Percentiles rank a stretch among this genome's conserved stretches.
Conservation (phyloP, 2,329 filamentous ascomycete species). For the Trichoderma harzianum region DNA sequence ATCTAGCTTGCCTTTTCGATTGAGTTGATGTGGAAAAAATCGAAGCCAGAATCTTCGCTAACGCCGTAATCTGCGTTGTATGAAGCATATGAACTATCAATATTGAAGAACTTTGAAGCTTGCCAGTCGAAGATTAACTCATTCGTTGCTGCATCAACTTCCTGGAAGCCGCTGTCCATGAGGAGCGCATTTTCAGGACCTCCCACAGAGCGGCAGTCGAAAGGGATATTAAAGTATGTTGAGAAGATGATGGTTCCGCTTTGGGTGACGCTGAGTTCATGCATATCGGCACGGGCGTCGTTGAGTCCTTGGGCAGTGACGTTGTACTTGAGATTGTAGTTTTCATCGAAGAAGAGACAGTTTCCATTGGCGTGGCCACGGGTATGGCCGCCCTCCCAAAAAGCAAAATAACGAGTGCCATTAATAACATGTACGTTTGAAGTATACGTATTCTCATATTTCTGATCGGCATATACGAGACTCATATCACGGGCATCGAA, state of each 20-base stretch:
- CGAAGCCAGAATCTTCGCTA: neutral
- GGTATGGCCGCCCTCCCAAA: constrained; percentile 4
- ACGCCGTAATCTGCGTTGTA: neutral
- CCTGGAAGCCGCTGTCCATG: constrained; percentile 10
- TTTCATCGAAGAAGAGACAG: constrained; percentile 8
- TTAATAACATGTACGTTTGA: neutral
- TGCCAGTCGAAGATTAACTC: constrained; percentile 3
- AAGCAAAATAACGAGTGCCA: neutral
- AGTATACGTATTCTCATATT: neutral
- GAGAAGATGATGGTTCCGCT: neutral
- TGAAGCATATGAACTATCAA: neutral
- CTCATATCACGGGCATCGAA: neutral
- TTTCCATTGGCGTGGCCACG: constrained; percentile 2
- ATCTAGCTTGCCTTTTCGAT: neutral
- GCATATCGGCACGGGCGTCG: constrained; percentile 29
- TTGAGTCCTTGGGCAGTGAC: constrained; percentile 36
- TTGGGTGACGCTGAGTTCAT: neutral
- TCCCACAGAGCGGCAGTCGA: neutral
- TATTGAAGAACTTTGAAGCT: neutral
- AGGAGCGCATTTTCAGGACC: neutral
- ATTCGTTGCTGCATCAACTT: neutral
- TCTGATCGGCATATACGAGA: constrained; percentile 1
- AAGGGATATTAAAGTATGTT: constrained; percentile 2
- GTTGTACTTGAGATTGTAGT: constrained; percentile 18
- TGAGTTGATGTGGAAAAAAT: constrained; percentile 9